Evolutionary conservation across 2,329 filamentous ascomycete species (phyloP).

Genomic region (Cryphonectria naterciae): DNA sequence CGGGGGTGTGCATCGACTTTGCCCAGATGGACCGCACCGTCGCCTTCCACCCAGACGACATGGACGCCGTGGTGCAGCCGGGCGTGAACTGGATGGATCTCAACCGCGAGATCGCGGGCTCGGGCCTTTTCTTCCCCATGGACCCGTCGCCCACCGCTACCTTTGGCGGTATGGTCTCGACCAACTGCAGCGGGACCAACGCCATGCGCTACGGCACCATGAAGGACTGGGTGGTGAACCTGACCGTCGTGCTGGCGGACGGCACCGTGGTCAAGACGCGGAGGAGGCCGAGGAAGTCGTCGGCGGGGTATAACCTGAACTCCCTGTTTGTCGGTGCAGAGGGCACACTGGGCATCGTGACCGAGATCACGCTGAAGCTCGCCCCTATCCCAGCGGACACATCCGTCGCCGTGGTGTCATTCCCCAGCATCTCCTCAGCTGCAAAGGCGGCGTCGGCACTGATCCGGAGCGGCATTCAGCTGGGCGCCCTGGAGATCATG

Average conservation of each 20-base stretch:
- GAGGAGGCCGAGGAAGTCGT: conserved; percentile 67
- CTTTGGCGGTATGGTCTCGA: conserved; percentile 66
- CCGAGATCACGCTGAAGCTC: conserved; percentile 71
- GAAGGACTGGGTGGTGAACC: conserved; percentile 75
- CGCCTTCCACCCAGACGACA: conserved; percentile 65
- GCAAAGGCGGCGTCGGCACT: conserved; percentile 66
- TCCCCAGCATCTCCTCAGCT: conserved; percentile 62
- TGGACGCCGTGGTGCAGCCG: conserved; percentile 74
- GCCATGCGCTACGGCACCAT: conserved; percentile 72
- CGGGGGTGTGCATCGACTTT: conserved; percentile 73
- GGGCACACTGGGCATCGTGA: conserved; percentile 72
- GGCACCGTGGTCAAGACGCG: conserved; percentile 72
- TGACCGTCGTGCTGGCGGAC: conserved; percentile 73
- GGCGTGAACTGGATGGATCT: conserved; percentile 70
- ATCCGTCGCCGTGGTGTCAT: conserved; percentile 67
- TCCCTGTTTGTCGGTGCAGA: conserved; percentile 72
- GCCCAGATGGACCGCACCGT: conserved; percentile 69
- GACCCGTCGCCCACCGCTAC: conserved; percentile 67
- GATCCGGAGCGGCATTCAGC: conserved; percentile 66
- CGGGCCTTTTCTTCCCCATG: conserved; percentile 69
- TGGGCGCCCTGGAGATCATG: conserved; percentile 68
- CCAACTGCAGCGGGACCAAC: conserved; percentile 67
- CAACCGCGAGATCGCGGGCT: conserved; percentile 65
- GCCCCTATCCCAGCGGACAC: conserved; percentile 66
- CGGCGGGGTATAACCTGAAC: conserved; percentile 73